Percentiles rank a stretch among this genome's conserved stretches.
phyloP scores from a whole-genome alignment of 2,329 filamentous ascomycete species.

The Coleophoma crateriformis region DNA sequence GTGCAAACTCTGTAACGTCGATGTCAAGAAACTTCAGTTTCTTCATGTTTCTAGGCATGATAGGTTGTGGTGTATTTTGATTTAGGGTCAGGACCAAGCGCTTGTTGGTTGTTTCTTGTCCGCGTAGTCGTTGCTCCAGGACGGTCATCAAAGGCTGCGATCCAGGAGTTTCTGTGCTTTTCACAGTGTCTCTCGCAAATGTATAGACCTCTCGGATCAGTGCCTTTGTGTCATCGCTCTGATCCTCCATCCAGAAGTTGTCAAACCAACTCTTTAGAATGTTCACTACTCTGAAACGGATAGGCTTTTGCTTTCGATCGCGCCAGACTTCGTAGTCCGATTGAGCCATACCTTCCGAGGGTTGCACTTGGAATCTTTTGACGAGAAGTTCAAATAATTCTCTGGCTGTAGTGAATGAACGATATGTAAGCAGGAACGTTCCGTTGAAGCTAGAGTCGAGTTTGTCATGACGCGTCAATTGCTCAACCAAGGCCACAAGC shows the following conservation, averaged over 20 bases:
- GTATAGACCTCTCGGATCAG: slow-evolving; percentile 84
- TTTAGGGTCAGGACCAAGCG: slow-evolving; percentile 82
- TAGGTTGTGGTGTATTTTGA: slow-evolving; percentile 76
- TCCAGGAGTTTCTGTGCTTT: slow-evolving; percentile 88
- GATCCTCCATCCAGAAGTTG: slow-evolving; percentile 97
- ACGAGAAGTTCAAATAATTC: slow-evolving; percentile 93
- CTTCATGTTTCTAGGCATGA: slow-evolving; percentile 98
- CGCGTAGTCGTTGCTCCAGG: slow-evolving; percentile 81
- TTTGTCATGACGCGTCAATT: slow-evolving; percentile 92
- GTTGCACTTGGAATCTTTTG: slow-evolving; percentile 86
- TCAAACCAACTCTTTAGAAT: slow-evolving; percentile 99
- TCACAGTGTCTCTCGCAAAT: slow-evolving; percentile 88
- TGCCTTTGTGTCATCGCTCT: slow-evolving; percentile 75
- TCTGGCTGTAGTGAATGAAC: slow-evolving; percentile 84
- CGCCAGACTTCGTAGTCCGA: slow-evolving; percentile 82
- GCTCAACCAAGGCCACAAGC: slow-evolving; percentile 82
- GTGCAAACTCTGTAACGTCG: slow-evolving; percentile 92
- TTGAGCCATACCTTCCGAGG: slow-evolving; percentile 71
- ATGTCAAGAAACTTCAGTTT: slow-evolving; percentile 98
- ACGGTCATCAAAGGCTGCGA: slow-evolving; percentile 79
- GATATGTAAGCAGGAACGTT: slow-evolving; percentile 94
- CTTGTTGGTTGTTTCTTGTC: slow-evolving; percentile 82
- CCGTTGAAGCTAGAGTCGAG: slow-evolving; percentile 94
- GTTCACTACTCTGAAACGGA: slow-evolving; percentile 93
- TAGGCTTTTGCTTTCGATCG: slow-evolving; percentile 91